Evolutionary conservation across 2,329 filamentous ascomycete species (phyloP).

Genomic region (Huntiella abstrusa): DNA sequence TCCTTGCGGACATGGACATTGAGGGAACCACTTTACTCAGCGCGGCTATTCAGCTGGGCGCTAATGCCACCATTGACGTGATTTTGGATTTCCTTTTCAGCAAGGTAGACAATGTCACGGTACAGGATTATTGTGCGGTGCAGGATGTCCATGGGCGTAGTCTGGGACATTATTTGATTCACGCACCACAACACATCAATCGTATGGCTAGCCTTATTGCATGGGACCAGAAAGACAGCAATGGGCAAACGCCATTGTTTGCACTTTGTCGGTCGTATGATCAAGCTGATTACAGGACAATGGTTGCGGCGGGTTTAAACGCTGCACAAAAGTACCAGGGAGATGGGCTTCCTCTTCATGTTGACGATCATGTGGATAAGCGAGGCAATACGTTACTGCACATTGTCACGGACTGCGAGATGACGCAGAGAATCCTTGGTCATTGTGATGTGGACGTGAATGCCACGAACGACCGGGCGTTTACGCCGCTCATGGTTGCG

Average conservation of each 20-base stretch:
- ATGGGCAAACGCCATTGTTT: conserved; percentile 94
- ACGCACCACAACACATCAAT: conserved; percentile 62
- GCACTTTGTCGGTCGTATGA: conserved; percentile 92
- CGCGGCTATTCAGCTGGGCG: conserved; percentile 72
- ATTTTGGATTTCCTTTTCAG: conserved; percentile 53
- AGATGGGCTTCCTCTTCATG: conserved; percentile 61
- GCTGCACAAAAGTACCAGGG: conserved; percentile 56
- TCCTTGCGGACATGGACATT: conserved; percentile 73
- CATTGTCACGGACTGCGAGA: conserved; percentile 69
- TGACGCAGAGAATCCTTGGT: conserved; percentile 58
- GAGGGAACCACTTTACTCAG: conserved; percentile 79
- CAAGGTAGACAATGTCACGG: conserved; percentile 31
- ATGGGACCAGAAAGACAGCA: conserved; percentile 84
- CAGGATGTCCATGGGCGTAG: conserved; percentile 78
- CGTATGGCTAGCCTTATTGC: conserved; percentile 61
- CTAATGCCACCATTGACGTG: conserved; percentile 54
- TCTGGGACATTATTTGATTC: conserved; percentile 89
- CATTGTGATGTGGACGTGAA: conserved; percentile 92
- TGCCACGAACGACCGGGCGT: conserved; percentile 82
- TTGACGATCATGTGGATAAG: conserved; percentile 80
- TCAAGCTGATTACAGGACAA: conserved; percentile 64
- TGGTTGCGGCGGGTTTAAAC: conserved; percentile 68
- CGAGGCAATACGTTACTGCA: conserved; percentile 95
- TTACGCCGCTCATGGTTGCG: conserved; percentile 92
- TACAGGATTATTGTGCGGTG: conserved; percentile 49